Evolutionary conservation across 192 early-diverging fungal species (phyloP), one percentile per base, ranked within the genome.

Genomic region (Coemansia sp.): DNA sequence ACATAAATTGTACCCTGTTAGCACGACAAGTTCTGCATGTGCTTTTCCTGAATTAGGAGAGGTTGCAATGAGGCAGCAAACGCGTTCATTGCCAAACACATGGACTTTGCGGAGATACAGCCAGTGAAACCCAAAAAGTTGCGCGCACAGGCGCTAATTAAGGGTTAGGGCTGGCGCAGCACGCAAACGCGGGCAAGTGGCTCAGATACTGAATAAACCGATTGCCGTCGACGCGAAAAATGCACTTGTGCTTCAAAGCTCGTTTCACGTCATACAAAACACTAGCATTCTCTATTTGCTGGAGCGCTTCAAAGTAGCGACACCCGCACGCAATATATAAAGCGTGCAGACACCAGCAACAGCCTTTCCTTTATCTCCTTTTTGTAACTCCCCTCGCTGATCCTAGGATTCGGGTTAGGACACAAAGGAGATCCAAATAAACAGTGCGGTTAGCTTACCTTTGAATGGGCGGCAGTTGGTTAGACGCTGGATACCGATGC

Each of bases 381-480:
- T 53, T 9, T 23, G 22, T 16, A 53, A 53, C 21, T 53, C 51
- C 51, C 21, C 51, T 53, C 23, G 14, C 21, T 53, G 21, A 25
- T 16, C 27, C 29, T 6, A 31, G 29, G 29, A 31, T 31, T 31
- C 29, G 26, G 16, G 25, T 35, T 22, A 22, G 53, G 25, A 55
- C 25, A 55, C 29, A 16, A 27, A 55, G 19, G 4, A 14, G 19
- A 23, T 19, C 6, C 17, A 52, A 52, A 52, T 6, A 48, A 48
- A 19, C 50, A 51, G n/a, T 19, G 41, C 11, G 39, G 39, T 7
- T 25, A 38, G 26, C 68, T 51, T 81, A 81, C 78, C 78, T 81
- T 62, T 81, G 78, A 22, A 81, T 81, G 1, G 72, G 78, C 16
- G 78, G 72, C 16, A 81, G 68, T 56, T 75, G 78, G 63, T 75